Conservation (phyloP, 768 basidiomycete species). For the Termitomyces sp. region DNA sequence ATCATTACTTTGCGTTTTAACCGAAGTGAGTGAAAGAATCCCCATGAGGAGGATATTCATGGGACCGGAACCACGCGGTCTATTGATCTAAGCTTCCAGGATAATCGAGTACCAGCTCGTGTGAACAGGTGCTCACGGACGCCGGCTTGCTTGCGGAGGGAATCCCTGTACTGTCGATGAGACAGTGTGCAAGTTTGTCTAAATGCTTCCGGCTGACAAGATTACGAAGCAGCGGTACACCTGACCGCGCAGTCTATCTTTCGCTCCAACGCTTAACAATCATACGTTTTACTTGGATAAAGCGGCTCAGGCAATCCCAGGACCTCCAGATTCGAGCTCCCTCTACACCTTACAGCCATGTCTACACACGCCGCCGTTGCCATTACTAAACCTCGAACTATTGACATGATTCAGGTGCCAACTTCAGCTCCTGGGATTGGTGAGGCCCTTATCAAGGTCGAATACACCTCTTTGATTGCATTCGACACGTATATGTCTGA, state of each 20-base stretch:
- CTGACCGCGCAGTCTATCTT: background rate
- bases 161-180: too few species aligned
- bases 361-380: slow-evolving; percentile 38
- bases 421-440: slow-evolving; percentile 24
- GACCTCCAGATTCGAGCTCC: background rate
- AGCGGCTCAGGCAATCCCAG: background rate
- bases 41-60: too few species aligned
- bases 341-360: slow-evolving; percentile 13
- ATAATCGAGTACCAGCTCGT: too few species aligned
- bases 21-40: too few species aligned
- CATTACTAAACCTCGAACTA: slow-evolving; percentile 24
- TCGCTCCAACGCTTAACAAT: background rate
- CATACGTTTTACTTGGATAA: background rate
- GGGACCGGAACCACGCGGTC: too few species aligned
- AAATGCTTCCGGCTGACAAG: background rate
- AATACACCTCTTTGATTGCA: slow-evolving; percentile 29
- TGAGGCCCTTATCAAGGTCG: slow-evolving; percentile 31
- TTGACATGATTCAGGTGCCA: slow-evolving; percentile 27
- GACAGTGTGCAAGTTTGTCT: too few species aligned
- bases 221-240: background rate
- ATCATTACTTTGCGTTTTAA: too few species aligned
- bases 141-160: too few species aligned
- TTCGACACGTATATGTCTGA: slow-evolving; percentile 33
- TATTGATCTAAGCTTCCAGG: too few species aligned
- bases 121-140: too few species aligned